These are phyloP conservation scores for Logfia minima DNA, from an alignment of 129 eudicot genomes.

Conservation along the genomic window DNA sequence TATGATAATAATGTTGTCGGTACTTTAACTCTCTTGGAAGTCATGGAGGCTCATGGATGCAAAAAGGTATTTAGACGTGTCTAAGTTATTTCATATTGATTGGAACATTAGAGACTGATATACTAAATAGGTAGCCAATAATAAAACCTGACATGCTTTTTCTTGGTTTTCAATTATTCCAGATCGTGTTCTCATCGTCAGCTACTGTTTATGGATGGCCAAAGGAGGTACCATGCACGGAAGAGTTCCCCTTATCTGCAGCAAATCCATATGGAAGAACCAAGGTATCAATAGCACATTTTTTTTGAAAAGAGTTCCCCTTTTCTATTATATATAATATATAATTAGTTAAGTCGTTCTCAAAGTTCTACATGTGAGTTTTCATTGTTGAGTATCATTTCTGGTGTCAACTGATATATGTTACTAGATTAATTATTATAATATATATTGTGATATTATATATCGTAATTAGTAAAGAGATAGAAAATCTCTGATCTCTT, in stretches of 20 bases:
- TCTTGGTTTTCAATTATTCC: slow-evolving; percentile 31
- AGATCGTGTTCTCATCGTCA: slow-evolving; percentile 85
- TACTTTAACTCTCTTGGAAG: slow-evolving; percentile 78
- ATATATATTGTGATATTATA: neutral
- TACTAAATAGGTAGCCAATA: neutral
- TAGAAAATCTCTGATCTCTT: neutral
- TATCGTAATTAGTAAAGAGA: neutral
- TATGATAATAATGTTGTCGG: slow-evolving; percentile 79
- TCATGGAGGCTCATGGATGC: slow-evolving; percentile 91
- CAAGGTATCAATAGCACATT: slow-evolving; percentile 46
- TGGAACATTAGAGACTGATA: neutral
- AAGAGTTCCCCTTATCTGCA: slow-evolving; percentile 76
- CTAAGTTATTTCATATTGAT: neutral
- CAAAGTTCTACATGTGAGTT: neutral
- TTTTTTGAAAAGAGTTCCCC: too few species aligned
- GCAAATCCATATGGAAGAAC: slow-evolving; percentile 87
- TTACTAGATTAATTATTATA: neutral
- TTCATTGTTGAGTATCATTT: neutral
- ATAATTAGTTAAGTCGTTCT: neutral
- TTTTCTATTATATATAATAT: neutral
- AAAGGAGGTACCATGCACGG: slow-evolving; percentile 82
- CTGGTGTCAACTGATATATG: neutral
- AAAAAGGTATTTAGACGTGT: slow-evolving; percentile 51
- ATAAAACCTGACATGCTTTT: slow-evolving; percentile 13
- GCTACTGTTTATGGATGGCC: slow-evolving; percentile 96